These are phyloP conservation scores for Phytophthora pistaciae DNA, from an alignment of 352 stramenopile genomes.

Conservation along the genomic window DNA sequence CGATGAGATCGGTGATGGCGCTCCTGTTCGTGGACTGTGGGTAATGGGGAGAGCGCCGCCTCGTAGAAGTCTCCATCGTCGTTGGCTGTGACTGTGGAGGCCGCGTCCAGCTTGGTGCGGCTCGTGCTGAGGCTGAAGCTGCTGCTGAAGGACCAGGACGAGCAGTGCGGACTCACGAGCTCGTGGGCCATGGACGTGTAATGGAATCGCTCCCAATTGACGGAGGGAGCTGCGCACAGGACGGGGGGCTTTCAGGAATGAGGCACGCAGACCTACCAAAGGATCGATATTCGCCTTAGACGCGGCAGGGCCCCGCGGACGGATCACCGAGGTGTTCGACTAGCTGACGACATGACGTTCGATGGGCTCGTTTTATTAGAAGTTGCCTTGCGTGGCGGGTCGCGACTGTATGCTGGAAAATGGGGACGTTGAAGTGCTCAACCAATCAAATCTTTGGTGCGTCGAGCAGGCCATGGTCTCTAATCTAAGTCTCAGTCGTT, in stretches of 20 bases:
- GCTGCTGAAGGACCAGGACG: constrained; percentile 37
- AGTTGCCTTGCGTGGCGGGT: background rate
- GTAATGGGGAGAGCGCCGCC: constrained; percentile 17
- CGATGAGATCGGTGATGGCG: constrained; percentile 11
- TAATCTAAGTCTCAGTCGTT: background rate
- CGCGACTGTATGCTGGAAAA: background rate
- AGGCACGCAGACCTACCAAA: constrained; percentile 13
- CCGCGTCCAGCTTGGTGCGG: constrained; percentile 27
- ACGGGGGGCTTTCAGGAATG: constrained; percentile 23
- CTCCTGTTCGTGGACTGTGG: constrained; percentile 12
- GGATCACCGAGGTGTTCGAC: constrained; percentile 18
- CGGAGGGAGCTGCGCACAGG: too few species aligned
- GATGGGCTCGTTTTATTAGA: background rate
- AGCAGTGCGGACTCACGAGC: constrained; percentile 40
- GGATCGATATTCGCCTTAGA: constrained; percentile 4
- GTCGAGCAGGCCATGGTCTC: background rate
- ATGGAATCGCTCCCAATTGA: constrained; percentile 10
- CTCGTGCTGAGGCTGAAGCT: constrained; percentile 27
- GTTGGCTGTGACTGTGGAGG: constrained; percentile 37
- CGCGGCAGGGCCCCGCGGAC: background rate
- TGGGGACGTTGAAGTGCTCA: constrained; percentile 25
- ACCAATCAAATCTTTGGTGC: constrained; percentile 31
- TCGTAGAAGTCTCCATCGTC: constrained; percentile 28
- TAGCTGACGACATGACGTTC: constrained; percentile 18
- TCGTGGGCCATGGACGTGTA: constrained; percentile 25